Conservation (phyloP, 495 filamentous ascomycete species). For the Penicillium lagena region DNA sequence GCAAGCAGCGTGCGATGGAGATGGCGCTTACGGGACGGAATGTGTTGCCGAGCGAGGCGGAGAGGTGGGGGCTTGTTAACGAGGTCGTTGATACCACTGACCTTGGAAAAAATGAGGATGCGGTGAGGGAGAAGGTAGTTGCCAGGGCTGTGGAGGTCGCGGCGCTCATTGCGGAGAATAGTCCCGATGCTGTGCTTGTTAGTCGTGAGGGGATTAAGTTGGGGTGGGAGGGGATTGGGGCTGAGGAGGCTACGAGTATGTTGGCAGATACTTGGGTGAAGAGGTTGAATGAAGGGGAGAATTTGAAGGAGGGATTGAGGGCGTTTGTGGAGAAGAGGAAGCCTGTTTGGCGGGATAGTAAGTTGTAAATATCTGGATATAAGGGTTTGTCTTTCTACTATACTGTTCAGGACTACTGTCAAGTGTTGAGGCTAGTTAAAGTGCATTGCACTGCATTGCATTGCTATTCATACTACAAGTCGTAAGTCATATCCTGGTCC, state of each 20-base stretch:
- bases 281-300: constrained; percentile 62
- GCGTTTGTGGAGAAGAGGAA: constrained; percentile 80
- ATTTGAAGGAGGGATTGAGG: constrained; percentile 71
- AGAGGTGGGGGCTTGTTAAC: constrained; percentile 67
- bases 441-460: not conserved
- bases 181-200: constrained; percentile 69
- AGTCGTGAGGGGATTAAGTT: constrained; percentile 62
- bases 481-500: constrained; percentile 8
- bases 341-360: constrained; percentile 70
- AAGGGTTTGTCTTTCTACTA: not conserved
- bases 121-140: constrained; percentile 23
- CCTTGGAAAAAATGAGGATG: constrained; percentile 24
- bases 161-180: constrained; percentile 42
- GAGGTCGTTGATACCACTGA: constrained; percentile 52
- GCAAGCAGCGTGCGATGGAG: constrained; percentile 67
- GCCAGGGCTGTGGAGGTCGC: constrained; percentile 49
- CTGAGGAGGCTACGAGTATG: constrained; percentile 56
- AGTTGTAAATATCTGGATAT: constrained; percentile 44
- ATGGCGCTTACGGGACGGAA: constrained; percentile 62
- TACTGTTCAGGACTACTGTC: not conserved
- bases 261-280: constrained; percentile 53
- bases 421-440: no score
- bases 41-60: constrained; percentile 52
- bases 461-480: constrained; percentile 9
- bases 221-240: constrained; percentile 64